These are phyloP conservation scores for Onygenales sp. DNA, from an alignment of 2,329 filamentous ascomycete species.

Conservation along the genomic window DNA sequence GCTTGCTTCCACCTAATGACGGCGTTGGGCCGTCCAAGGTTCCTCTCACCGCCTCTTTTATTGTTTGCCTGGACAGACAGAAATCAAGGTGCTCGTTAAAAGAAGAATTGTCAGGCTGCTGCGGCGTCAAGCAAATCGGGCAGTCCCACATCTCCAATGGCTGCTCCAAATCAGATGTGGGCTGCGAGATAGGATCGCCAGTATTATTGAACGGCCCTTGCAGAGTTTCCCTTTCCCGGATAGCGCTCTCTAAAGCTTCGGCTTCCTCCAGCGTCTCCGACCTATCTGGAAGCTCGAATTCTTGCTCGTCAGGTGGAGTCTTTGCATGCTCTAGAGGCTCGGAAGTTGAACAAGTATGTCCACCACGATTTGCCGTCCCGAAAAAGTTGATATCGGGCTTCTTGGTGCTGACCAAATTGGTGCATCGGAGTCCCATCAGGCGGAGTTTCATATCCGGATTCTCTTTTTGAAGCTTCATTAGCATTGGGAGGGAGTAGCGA, in stretches of 20 bases:
- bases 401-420: conserved; percentile 76
- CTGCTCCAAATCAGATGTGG: not conserved
- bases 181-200: not conserved
- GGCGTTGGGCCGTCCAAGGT: conserved; percentile 19
- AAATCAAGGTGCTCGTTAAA: conserved; percentile 93
- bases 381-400: conserved; percentile 77
- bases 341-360: not conserved
- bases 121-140: conserved; percentile 73
- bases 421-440: conserved; percentile 81
- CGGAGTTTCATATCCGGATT: conserved; percentile 69
- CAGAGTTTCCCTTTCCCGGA: no score
- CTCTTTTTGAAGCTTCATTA: conserved; percentile 75
- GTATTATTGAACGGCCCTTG: not conserved
- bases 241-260: not conserved
- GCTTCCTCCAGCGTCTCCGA: not conserved
- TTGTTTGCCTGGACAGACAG: conserved; percentile 77
- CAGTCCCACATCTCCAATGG: conserved; percentile 58
- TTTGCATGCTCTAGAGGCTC: not conserved
- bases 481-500: conserved; percentile 68
- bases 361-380: conserved; percentile 31
- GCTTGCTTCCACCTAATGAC: conserved; percentile 16
- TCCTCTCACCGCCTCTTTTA: conserved; percentile 67
- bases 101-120: conserved; percentile 60
- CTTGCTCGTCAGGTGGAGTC: not conserved
- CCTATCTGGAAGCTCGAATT: not conserved